Conservation (phyloP, 2,329 filamentous ascomycete species). For the Seiridium unicorne region DNA sequence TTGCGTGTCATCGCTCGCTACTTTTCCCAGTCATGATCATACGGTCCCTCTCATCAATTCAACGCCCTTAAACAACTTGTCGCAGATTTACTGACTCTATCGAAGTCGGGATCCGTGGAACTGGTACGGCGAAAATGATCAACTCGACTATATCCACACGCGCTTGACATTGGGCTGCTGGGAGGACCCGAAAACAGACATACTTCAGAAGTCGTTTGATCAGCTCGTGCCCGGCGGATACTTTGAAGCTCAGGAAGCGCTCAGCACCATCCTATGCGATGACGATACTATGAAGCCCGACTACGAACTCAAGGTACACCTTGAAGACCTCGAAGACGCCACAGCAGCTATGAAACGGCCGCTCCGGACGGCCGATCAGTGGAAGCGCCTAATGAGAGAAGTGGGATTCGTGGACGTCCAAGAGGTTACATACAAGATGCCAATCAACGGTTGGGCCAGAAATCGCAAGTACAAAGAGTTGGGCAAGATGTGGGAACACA, state of each 20-base stretch:
- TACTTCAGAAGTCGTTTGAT: conserved; percentile 52
- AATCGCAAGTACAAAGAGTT: conserved; percentile 40
- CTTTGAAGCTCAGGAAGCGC: conserved; percentile 52
- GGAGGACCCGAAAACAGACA: conserved; percentile 43
- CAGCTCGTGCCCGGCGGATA: conserved; percentile 51
- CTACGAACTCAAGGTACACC: conserved; percentile 37
- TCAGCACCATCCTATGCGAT: conserved; percentile 37
- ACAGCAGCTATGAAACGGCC: conserved; percentile 35
- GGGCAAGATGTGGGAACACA: conserved; percentile 44
- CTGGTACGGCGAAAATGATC: conserved; percentile 32
- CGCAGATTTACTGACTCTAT: neutral
- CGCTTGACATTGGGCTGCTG: conserved; percentile 50
- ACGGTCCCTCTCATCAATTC: no score
- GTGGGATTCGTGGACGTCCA: conserved; percentile 56
- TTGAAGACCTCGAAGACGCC: conserved; percentile 37
- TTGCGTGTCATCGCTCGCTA: neutral
- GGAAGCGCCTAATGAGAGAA: conserved; percentile 38
- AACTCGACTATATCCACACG: conserved; percentile 55
- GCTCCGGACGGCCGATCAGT: conserved; percentile 29
- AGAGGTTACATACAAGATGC: conserved; percentile 51
- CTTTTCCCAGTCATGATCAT: no score
- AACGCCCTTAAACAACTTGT: neutral
- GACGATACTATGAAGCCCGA: conserved; percentile 41
- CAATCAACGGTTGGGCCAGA: conserved; percentile 53
- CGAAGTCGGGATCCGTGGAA: conserved; percentile 10